Evolutionary conservation across 2,329 filamentous ascomycete genomes (phyloP).

Genomic region (Trichoderma atrobrunneum): DNA sequence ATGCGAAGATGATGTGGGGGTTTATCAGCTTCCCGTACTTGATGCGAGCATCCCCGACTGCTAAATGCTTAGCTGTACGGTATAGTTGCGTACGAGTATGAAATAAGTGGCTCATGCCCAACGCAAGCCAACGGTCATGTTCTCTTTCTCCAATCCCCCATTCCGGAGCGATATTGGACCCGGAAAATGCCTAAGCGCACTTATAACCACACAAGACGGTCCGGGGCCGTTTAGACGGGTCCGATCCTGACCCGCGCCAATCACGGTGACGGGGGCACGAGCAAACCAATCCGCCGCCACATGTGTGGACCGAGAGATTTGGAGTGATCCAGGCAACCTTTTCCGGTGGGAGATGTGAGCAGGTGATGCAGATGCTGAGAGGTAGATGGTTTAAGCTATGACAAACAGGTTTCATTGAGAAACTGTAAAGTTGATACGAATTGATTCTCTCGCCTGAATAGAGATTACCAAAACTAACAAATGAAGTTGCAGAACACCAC

Average conservation of each 20-base stretch:
- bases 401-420: background rate
- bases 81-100: background rate
- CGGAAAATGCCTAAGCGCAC: constrained; percentile 14
- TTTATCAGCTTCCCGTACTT: background rate
- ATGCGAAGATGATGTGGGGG: constrained; percentile 1
- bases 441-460: background rate
- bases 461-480: background rate
- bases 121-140: background rate
- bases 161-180: constrained; percentile 1
- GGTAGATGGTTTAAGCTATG: background rate
- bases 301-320: background rate
- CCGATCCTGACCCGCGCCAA: constrained; percentile 13
- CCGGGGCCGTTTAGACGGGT: constrained; percentile 11
- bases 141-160: background rate
- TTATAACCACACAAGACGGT: background rate
- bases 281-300: background rate
- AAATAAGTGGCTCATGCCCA: constrained; percentile 13
- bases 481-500: background rate
- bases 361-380: background rate
- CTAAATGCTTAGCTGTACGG: background rate
- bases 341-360: background rate
- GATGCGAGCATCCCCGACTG: constrained; percentile 6
- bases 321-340: background rate
- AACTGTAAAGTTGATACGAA: background rate
- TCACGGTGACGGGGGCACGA: constrained; percentile 2